Conservation (phyloP, 2,329 filamentous ascomycete species). For the Trichoderma citrinoviride region DNA sequence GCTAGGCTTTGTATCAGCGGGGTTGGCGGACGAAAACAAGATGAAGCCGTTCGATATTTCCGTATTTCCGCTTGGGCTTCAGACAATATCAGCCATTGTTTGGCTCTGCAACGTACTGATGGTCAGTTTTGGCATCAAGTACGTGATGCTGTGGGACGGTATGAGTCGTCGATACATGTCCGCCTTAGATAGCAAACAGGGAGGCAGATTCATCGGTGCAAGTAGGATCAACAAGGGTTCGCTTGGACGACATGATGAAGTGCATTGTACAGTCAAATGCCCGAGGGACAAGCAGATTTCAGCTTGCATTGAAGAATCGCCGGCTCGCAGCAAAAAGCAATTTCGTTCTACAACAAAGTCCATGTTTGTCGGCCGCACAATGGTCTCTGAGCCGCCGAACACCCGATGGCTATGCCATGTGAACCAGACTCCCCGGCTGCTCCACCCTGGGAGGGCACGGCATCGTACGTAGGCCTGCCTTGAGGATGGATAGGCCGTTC, state of each 20-base stretch:
- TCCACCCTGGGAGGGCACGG: constrained; percentile 19
- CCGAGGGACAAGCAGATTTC: too few species aligned
- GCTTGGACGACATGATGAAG: too few species aligned
- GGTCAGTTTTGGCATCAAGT: background rate
- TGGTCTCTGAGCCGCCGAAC: too few species aligned
- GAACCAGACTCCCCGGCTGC: constrained; percentile 25
- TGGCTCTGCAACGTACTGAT: background rate
- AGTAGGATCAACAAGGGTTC: too few species aligned
- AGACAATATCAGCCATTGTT: background rate
- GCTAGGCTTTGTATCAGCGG: background rate
- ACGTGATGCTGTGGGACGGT: background rate
- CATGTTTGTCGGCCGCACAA: background rate
- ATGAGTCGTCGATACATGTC: background rate
- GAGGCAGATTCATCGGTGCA: background rate
- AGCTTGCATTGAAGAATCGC: too few species aligned
- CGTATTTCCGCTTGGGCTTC: background rate
- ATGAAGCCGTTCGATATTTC: background rate
- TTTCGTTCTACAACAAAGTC: too few species aligned
- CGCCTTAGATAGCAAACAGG: background rate
- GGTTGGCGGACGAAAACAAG: background rate
- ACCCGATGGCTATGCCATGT: constrained; percentile 27
- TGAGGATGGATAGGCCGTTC: constrained; percentile 29
- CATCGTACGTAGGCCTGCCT: constrained; percentile 29
- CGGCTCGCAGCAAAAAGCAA: too few species aligned
- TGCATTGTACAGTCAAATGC: too few species aligned